These are phyloP conservation scores for Penicillium psychrosexuale DNA, from an alignment of 2,329 filamentous ascomycete species.

Conservation along the genomic window DNA sequence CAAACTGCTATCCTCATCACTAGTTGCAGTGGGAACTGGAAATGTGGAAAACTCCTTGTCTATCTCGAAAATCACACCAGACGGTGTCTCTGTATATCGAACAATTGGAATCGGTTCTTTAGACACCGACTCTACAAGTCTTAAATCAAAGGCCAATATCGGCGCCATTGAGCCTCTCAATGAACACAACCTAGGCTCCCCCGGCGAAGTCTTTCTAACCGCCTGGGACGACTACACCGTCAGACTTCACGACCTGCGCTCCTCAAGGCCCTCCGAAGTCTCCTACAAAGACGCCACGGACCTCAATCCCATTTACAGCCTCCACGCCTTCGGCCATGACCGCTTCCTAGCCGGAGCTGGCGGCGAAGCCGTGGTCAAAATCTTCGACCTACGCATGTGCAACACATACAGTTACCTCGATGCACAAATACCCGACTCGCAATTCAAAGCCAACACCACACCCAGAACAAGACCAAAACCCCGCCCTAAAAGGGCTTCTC, in stretches of 20 bases:
- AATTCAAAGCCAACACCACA: background rate
- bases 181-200: conserved; percentile 21
- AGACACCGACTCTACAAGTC: conserved; percentile 24
- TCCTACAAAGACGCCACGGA: conserved; percentile 57
- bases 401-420: conserved; percentile 35
- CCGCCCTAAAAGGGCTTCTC: conserved; percentile 38
- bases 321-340: conserved; percentile 56
- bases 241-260: conserved; percentile 61
- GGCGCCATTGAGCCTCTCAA: conserved; percentile 40
- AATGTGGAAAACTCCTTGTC: conserved; percentile 44
- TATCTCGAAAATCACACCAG: conserved; percentile 51
- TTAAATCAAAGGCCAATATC: conserved; percentile 27
- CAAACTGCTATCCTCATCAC: conserved; percentile 50
- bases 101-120: conserved; percentile 40
- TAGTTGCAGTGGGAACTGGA: conserved; percentile 51
- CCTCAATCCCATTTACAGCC: conserved; percentile 57
- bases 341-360: conserved; percentile 57
- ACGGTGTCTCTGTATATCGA: conserved; percentile 40
- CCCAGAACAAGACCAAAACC: background rate
- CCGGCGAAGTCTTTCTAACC: conserved; percentile 55
- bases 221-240: conserved; percentile 59
- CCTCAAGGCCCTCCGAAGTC: conserved; percentile 46
- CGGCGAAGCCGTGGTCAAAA: conserved; percentile 57
- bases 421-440: conserved; percentile 14
- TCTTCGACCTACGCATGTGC: conserved; percentile 60